These are phyloP conservation scores for Irpex sp. DNA, from an alignment of 1,284 basidiomycete species.

Conservation along the genomic window DNA sequence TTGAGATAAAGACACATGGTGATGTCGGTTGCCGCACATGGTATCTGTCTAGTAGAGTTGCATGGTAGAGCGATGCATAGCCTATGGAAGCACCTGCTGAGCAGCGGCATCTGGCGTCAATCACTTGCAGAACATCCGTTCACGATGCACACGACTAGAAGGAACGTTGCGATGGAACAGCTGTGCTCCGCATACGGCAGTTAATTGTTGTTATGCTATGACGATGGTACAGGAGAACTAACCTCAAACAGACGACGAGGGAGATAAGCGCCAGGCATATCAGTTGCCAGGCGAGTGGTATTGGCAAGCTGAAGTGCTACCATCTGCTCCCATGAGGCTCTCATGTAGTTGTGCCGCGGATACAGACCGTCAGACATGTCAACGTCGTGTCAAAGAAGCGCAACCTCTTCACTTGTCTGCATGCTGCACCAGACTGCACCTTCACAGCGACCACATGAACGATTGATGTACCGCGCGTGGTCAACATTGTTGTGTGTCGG, in stretches of 20 bases:
- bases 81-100: background rate
- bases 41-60: background rate
- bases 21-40: background rate
- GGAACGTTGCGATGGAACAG: background rate
- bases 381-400: background rate
- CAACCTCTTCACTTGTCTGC: background rate
- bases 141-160: background rate
- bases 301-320: background rate
- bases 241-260: background rate
- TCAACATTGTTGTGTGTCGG: background rate
- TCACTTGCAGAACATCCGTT: background rate
- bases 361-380: background rate
- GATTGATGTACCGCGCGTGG: background rate
- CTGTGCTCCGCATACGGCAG: background rate
- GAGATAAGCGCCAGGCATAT: background rate
- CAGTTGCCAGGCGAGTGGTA: background rate
- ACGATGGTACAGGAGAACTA: background rate
- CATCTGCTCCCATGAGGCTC: background rate
- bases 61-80: background rate
- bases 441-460: background rate
- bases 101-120: background rate
- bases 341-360: background rate
- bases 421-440: background rate
- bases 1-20: background rate
- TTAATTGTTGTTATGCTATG: background rate